Evolutionary conservation across 2,329 filamentous ascomycete genomes (phyloP).

Genomic region (Aspergillus brunneoviolaceus): DNA sequence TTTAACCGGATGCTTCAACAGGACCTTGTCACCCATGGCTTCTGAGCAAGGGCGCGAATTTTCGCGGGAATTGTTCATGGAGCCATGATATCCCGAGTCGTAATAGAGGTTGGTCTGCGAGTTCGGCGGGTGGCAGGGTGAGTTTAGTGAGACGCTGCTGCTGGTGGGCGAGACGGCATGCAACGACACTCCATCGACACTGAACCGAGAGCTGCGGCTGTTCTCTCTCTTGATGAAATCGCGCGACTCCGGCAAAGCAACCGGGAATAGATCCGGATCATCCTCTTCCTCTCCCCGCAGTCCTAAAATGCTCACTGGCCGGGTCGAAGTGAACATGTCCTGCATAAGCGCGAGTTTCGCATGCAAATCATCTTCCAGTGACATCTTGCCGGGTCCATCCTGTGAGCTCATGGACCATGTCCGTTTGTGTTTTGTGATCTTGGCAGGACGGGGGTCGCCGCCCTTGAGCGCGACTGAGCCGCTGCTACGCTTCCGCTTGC

Average conservation of each 20-base stretch:
- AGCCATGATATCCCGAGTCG: conserved; percentile 24
- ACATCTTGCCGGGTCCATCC: conserved; percentile 43
- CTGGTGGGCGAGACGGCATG: conserved; percentile 41
- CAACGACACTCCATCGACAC: conserved; percentile 34
- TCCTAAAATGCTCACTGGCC: conserved; percentile 43
- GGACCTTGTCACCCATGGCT: conserved; percentile 18
- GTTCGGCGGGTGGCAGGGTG: conserved; percentile 29
- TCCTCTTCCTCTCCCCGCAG: conserved; percentile 47
- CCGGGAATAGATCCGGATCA: conserved; percentile 47
- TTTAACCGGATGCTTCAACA: conserved; percentile 31
- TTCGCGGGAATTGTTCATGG: conserved; percentile 26
- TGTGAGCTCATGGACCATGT: conserved; percentile 91
- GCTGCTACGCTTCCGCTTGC: conserved; percentile 61
- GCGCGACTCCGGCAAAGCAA: conserved; percentile 36
- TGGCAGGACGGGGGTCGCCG: conserved; percentile 66
- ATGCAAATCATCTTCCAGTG: conserved; percentile 46
- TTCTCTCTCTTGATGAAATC: conserved; percentile 33
- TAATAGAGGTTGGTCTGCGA: conserved; percentile 14
- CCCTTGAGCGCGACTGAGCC: conserved; percentile 48
- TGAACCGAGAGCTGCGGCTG: conserved; percentile 34
- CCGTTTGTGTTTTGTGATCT: conserved; percentile 84
- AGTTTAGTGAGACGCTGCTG: conserved; percentile 42
- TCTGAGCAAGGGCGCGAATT: conserved; percentile 24
- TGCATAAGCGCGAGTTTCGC: conserved; percentile 45
- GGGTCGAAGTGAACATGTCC: conserved; percentile 49